Percentiles rank a stretch among this genome's conserved stretches.
Conservation (phyloP, 257 asterid genomes). For the Penstemon eatonii region DNA sequence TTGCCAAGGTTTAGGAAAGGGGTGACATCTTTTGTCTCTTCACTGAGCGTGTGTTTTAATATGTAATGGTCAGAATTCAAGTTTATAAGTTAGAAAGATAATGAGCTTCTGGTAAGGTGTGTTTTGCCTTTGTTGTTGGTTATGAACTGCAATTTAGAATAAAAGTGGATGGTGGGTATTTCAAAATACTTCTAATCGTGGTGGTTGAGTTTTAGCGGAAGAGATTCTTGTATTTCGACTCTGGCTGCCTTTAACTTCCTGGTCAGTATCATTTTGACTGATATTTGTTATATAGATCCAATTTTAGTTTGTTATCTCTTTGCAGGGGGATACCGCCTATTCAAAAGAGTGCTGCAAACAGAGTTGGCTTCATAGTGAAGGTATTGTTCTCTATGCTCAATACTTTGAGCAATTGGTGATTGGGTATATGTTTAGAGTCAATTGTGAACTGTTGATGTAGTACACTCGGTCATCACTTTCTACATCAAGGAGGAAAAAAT, state of each 20-base stretch:
- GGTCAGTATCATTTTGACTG: constrained; percentile 20
- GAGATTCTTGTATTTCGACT: constrained; percentile 17
- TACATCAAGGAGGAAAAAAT: neutral
- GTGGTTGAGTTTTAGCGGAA: constrained; percentile 29
- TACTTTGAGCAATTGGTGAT: neutral
- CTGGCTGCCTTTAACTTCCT: constrained; percentile 18
- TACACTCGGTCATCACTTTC: neutral
- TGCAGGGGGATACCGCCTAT: constrained; percentile 55
- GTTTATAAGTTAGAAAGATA: constrained; percentile 16
- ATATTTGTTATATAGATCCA: constrained; percentile 24
- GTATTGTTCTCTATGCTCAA: constrained; percentile 31
- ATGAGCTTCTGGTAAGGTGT: constrained; percentile 30
- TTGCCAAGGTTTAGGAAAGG: constrained; percentile 19
- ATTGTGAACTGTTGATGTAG: neutral
- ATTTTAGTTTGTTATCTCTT: constrained; percentile 34
- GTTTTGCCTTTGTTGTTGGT: constrained; percentile 23
- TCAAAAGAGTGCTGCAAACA: constrained; percentile 49
- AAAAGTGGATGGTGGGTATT: constrained; percentile 24
- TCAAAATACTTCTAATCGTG: constrained; percentile 18
- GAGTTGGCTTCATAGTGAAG: constrained; percentile 55
- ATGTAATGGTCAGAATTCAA: constrained; percentile 24
- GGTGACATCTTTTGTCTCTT: constrained; percentile 6
- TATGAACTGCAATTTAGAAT: constrained; percentile 25
- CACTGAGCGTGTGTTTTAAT: constrained; percentile 20
- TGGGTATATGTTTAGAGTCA: neutral